These are phyloP conservation scores for Hypoxylon rickii DNA, from an alignment of 495 filamentous ascomycete genomes.

Conservation along the genomic window DNA sequence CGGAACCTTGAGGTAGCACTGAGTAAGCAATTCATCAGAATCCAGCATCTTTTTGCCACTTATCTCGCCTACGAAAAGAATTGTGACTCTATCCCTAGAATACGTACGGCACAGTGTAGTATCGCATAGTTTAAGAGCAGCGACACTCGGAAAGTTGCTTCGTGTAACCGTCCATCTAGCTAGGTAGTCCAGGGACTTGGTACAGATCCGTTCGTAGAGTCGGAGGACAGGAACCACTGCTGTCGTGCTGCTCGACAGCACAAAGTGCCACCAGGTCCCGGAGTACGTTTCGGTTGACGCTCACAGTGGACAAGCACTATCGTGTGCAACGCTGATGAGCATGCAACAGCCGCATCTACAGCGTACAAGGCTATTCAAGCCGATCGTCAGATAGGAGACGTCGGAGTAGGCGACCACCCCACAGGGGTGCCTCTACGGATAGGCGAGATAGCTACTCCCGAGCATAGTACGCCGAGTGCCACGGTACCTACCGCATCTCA, in stretches of 20 bases:
- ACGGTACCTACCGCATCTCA: too few relatives aligned
- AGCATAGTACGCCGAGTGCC: too few relatives aligned
- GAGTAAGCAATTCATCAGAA: background rate
- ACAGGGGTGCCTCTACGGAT: too few relatives aligned
- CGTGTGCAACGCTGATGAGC: background rate
- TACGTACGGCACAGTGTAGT: conserved; percentile 17
- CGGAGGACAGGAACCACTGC: too few relatives aligned
- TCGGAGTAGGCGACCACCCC: too few relatives aligned
- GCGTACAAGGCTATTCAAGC: too few relatives aligned
- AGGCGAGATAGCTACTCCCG: too few relatives aligned
- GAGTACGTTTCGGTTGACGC: background rate
- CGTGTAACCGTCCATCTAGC: background rate
- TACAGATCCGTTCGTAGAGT: too few relatives aligned
- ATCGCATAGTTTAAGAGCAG: background rate
- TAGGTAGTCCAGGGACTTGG: background rate
- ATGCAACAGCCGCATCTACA: too few relatives aligned
- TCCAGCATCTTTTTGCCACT: background rate
- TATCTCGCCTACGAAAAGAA: background rate
- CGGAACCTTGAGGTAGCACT: too few relatives aligned
- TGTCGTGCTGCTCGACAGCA: background rate
- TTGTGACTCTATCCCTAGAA: background rate
- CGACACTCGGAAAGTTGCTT: background rate
- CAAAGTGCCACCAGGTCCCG: background rate
- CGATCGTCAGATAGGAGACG: too few relatives aligned
- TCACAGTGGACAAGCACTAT: background rate